Base-by-base conservation (phyloP, 805 yeast species). In the Jamesozyma spencerorum region DNA sequence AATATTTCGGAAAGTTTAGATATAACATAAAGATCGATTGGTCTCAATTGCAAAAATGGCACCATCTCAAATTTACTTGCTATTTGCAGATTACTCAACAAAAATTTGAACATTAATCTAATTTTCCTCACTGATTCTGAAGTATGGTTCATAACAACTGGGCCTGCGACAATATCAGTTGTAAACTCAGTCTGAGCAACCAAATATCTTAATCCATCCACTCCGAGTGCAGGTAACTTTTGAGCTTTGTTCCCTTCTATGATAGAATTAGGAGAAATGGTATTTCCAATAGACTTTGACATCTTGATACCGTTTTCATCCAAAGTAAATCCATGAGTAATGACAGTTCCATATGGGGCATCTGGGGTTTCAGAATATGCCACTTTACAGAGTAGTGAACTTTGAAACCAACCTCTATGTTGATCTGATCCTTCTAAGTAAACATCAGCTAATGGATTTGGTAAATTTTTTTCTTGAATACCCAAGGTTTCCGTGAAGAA, bases 351-450 rank as follows among this genome's bases (percentile, higher is more conserved):
- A 61, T 74, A 92, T 0, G 98, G 97, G 0, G 84, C 77, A 0
- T 33, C 42, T 13, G 63, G 51, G 1, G 36, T 31, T 1, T 51
- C 49, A 5, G 62, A 48, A 6, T 49, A 62, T 3, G 82, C 83
- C 18, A 86, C 72, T 53, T 78, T 83, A 18, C 94, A 87, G 43
- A 92, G 65, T 20, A 92, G 64, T 1, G 96, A 86, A 26, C 95
- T 85, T 65, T 92, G 99, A 59, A 92, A 92, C 99, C 99, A 92
- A 1, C 99, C 99, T 45, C 99, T 74, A 57, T 92, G 98, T 61
- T 92, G 99, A 57, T 92, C 99, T n/a, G 88, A 77, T 2, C 99
- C 99, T 66, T 92, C 99, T 12, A 90, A 61, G 55, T 86, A 90
- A n/a, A 85, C 72, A 60, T 88, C 94, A 0, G 94, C 81, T 4